phyloP scores from a whole-genome alignment of 129 eudicot species.

The Centaurea solstitialis region DNA sequence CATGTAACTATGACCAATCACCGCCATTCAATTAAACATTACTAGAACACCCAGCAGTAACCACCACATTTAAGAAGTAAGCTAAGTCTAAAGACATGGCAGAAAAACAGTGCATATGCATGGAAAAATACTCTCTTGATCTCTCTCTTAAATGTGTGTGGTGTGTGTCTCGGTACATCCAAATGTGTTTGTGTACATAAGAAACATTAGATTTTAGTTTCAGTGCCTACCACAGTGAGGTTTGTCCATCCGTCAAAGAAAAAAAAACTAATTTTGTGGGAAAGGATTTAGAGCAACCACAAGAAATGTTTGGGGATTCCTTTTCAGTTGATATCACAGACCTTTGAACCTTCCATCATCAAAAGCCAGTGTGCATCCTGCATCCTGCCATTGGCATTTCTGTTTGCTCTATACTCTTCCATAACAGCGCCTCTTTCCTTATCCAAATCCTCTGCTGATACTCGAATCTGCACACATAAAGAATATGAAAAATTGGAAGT shows the following conservation, averaged over 20 bases:
- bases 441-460: conserved; percentile 76
- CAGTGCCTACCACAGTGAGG: background rate
- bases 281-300: conserved; percentile 4
- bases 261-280: background rate
- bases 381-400: conserved; percentile 92
- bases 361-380: conserved; percentile 87
- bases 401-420: conserved; percentile 84
- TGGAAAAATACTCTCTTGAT: background rate
- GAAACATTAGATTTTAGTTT: background rate
- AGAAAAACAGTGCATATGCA: conserved; percentile 2
- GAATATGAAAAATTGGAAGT: conserved; percentile 5
- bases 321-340: conserved; percentile 19
- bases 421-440: conserved; percentile 96
- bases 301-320: background rate
- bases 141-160: background rate
- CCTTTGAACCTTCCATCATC: conserved; percentile 96
- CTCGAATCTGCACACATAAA: conserved; percentile 58
- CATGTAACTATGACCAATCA: background rate
- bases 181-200: background rate
- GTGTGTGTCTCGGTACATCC: background rate
- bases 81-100: background rate
- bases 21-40: background rate
- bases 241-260: background rate
- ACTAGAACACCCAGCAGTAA: conserved; percentile 13
- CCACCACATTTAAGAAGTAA: conserved; percentile 2